Conservation (phyloP, 345 rosid species). For the Gossypium australe region DNA sequence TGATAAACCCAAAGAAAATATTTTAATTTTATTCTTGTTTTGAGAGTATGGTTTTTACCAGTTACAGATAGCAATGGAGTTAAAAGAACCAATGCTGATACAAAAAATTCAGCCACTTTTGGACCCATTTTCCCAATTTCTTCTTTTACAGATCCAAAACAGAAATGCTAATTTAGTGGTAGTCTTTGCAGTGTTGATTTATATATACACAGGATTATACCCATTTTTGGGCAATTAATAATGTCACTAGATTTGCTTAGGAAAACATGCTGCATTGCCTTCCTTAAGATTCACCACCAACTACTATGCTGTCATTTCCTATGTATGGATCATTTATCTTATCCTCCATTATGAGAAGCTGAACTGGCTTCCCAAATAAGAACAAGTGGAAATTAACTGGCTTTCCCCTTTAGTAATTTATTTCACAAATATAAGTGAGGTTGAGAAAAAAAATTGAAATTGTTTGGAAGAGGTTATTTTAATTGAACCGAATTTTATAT, state of each 20-base stretch:
- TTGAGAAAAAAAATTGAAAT: too few species aligned
- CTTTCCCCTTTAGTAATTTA: too few species aligned
- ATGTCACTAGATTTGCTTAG: not conserved
- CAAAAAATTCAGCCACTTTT: not conserved
- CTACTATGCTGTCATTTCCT: too few species aligned
- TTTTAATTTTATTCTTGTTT: not conserved
- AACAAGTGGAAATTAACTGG: too few species aligned
- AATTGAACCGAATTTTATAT: too few species aligned
- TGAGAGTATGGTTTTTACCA: not conserved
- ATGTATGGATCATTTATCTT: too few species aligned
- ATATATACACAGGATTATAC: not conserved
- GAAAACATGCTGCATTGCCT: not conserved
- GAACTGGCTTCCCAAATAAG: too few species aligned
- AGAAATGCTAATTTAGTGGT: too few species aligned
- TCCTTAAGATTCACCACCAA: too few species aligned
- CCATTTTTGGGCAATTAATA: not conserved
- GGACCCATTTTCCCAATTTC: not conserved
- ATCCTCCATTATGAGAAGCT: too few species aligned
- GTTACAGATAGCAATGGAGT: not conserved
- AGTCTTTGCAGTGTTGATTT: not conserved
- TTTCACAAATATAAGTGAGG: too few species aligned
- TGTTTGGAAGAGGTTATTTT: too few species aligned
- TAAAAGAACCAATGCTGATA: not conserved
- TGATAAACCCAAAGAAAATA: not conserved
- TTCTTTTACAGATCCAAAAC: not conserved